Conservation (phyloP, 306 rosid species). For the Citrullus mucosospermus region DNA sequence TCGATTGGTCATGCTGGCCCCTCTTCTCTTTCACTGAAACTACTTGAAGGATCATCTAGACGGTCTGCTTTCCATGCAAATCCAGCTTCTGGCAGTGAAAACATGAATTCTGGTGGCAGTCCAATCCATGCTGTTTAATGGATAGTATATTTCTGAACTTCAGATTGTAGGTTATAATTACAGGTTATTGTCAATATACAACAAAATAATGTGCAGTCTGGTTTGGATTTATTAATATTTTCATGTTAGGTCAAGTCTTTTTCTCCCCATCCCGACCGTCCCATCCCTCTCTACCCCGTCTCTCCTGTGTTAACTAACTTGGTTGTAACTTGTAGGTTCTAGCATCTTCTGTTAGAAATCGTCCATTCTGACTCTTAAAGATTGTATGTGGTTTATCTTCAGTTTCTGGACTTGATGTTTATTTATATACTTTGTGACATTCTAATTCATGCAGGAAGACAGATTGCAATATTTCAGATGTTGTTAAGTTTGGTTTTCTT, state of each 20-base stretch:
- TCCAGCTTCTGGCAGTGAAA: conserved; percentile 49
- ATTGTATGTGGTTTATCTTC: conserved; percentile 15
- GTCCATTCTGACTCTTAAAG: conserved; percentile 1
- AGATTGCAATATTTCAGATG: background rate
- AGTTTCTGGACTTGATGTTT: conserved; percentile 7
- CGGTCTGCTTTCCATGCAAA: conserved; percentile 95
- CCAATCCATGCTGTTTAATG: conserved; percentile 73
- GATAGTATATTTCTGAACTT: conserved; percentile 11
- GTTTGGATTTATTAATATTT: conserved; percentile 41
- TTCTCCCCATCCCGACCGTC: background rate
- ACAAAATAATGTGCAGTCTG: conserved; percentile 32
- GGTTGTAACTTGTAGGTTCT: conserved; percentile 40
- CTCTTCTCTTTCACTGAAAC: conserved; percentile 60
- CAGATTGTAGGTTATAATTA: conserved; percentile 20
- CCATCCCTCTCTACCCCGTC: background rate
- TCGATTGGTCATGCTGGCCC: conserved; percentile 55
- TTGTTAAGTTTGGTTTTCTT: background rate
- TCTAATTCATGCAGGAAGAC: background rate
- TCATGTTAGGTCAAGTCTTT: conserved; percentile 1
- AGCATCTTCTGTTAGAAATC: conserved; percentile 26
- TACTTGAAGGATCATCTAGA: conserved; percentile 74
- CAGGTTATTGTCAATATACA: conserved; percentile 21
- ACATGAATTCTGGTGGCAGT: conserved; percentile 45
- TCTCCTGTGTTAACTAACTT: conserved; percentile 24
- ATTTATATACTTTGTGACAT: conserved; percentile 1